Base-by-base conservation (phyloP, 768 basidiomycete species). In the Gymnopilus junonius region DNA sequence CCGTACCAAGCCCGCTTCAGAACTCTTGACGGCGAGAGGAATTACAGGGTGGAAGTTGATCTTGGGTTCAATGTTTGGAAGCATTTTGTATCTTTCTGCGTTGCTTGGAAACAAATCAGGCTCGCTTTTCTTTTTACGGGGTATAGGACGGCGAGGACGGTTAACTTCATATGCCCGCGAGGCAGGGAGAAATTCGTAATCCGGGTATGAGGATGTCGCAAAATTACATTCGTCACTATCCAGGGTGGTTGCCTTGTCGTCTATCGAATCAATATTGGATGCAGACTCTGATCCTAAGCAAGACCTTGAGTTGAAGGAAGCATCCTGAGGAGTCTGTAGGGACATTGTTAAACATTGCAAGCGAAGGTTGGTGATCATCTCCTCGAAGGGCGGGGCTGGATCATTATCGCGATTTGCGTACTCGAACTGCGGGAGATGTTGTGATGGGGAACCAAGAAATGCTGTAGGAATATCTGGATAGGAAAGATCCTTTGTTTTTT, bases 321-420 rank as follows among this genome's bases (percentile, higher is more conserved):
- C 11, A 50, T 71, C 70, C 14, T 45, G 31, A 4, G 67, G 67
- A 29, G 59, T 67, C 8, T 64, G 64, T 31, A 65, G 40, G 12
- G 62, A 53, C 64, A 70, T 68, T 6, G 67, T 55, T 51, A 68
- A 63, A 62, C 81, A 82, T 64, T 80, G 76, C 11, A 74, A 71
- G 46, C 80, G 76, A 53, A 84, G 75, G 60, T 74, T 80, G n/a
- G 69, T 72, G 17, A 84, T 76, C 83, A 84, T 84, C 29, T 81
- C 79, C 63, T 79, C 73, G 14, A 82, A 70, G 63, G 74, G 70
- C 62, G 82, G 68, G 17, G 72, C 69, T 55, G 71, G 69, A 17
- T 69, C 70, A 23, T 69, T 69, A 31, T 70, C 66, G n/a, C 55
- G 45, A 45, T 67, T 55, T 42, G 55, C 59, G 32, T 46, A 20